Conservation (phyloP, 805 yeast genomes). For the Candida fluviatilis region DNA sequence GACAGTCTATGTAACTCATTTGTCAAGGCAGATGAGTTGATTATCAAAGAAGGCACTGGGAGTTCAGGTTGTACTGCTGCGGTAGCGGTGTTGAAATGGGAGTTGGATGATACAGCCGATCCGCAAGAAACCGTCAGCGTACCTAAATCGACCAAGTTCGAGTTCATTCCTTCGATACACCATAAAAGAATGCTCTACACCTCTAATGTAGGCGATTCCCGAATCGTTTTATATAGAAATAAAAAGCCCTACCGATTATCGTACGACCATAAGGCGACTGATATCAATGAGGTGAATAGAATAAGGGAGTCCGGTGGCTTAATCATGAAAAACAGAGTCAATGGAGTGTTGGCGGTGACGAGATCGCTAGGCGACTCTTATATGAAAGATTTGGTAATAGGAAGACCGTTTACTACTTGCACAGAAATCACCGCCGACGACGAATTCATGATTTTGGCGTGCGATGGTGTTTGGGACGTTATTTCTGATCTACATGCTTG, state of each 20-base stretch:
- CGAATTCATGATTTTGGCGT: constrained; percentile 82
- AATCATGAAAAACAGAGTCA: constrained; percentile 85
- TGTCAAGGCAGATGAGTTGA: constrained; percentile 66
- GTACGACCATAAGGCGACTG: constrained; percentile 93
- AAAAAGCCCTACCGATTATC: constrained; percentile 75
- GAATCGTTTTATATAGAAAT: constrained; percentile 73
- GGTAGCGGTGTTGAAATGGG: constrained; percentile 89
- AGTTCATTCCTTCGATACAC: constrained; percentile 42
- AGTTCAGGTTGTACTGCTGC: constrained; percentile 94
- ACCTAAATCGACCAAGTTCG: constrained; percentile 23
- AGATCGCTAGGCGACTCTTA: constrained; percentile 92
- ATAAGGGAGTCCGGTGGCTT: constrained; percentile 80
- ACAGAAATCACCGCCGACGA: constrained; percentile 67
- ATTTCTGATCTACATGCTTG: constrained; percentile 82
- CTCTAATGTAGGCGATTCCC: constrained; percentile 92
- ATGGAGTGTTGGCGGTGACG: constrained; percentile 93
- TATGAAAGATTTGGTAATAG: constrained; percentile 83
- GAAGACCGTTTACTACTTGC: constrained; percentile 88
- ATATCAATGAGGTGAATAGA: constrained; percentile 68
- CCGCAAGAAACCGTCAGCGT: neutral
- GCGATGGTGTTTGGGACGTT: constrained; percentile 98
- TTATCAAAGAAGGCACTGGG: constrained; percentile 58
- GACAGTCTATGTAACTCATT: constrained; percentile 68
- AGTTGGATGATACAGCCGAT: constrained; percentile 20
- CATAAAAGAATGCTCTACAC: constrained; percentile 81